Percentiles rank a stretch among this genome's conserved stretches.
Evolutionary conservation across 495 filamentous ascomycete genomes (phyloP).

Genomic region (Neurospora sp.): DNA sequence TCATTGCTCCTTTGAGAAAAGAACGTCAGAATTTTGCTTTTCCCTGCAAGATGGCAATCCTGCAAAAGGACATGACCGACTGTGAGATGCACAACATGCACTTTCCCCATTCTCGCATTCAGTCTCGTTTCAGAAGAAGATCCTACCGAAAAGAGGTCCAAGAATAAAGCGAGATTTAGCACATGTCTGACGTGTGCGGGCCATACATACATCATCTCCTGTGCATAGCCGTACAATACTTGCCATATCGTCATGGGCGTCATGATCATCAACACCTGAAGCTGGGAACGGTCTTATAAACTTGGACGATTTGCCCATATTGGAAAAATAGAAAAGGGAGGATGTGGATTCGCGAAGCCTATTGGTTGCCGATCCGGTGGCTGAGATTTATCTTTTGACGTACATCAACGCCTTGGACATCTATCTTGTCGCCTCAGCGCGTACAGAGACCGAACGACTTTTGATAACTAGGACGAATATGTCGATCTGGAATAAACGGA

Average conservation of each 20-base stretch:
- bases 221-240: background rate
- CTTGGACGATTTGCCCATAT: background rate
- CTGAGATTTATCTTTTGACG: background rate
- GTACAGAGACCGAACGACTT: background rate
- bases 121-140: background rate
- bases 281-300: background rate
- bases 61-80: background rate
- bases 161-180: background rate
- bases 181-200: background rate
- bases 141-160: background rate
- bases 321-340: background rate
- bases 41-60: background rate
- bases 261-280: background rate
- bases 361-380: background rate
- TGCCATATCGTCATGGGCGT: background rate
- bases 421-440: background rate
- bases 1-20: background rate
- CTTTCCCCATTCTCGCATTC: background rate
- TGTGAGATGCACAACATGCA: background rate
- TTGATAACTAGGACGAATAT: background rate
- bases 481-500: background rate
- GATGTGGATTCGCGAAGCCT: background rate
- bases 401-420: background rate
- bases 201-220: background rate
- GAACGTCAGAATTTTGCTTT: background rate